phyloP scores from a whole-genome alignment of 129 eudicot species.

The Pulicaria dysenterica region DNA sequence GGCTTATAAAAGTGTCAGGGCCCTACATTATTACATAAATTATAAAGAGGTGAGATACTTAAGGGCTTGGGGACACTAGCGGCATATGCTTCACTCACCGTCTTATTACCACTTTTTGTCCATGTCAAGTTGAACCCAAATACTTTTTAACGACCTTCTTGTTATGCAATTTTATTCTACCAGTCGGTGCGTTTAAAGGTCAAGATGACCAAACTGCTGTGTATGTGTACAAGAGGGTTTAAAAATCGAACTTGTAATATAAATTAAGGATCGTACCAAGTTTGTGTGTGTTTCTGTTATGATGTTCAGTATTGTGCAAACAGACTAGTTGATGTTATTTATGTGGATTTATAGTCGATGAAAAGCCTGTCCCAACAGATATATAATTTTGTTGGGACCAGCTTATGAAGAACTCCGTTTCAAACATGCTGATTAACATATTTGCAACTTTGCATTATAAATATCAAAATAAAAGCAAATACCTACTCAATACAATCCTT shows the following conservation, averaged over 20 bases:
- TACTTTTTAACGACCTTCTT: background rate
- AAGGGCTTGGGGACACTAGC: no score
- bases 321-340: background rate
- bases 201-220: background rate
- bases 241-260: background rate
- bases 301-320: background rate
- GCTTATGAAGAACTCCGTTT: background rate
- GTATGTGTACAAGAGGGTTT: background rate
- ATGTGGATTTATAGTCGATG: conserved; percentile 13
- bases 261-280: background rate
- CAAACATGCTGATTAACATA: background rate
- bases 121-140: no score
- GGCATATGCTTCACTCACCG: no score
- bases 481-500: background rate
- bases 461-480: background rate
- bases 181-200: background rate
- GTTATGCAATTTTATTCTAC: background rate
- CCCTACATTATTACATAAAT: no score
- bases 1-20: no score
- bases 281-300: background rate
- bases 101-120: no score
- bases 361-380: background rate
- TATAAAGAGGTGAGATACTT: no score
- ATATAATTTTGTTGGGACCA: background rate
- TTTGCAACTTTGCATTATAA: background rate